These are phyloP conservation scores for Chaetomium tenue DNA, from an alignment of 495 filamentous ascomycete genomes.

Conservation along the genomic window DNA sequence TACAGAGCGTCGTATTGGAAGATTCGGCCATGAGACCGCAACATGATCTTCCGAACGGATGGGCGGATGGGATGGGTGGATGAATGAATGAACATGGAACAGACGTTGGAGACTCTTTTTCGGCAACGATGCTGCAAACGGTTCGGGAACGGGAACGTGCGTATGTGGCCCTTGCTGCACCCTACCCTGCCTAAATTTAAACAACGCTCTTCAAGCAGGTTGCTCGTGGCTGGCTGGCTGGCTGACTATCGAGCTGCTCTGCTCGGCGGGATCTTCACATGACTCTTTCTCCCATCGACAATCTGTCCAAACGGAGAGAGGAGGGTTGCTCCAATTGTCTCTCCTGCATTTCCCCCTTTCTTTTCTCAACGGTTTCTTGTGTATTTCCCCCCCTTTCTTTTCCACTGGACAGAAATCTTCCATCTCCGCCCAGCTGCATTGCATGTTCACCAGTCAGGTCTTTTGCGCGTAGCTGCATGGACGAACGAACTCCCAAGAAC, in stretches of 20 bases:
- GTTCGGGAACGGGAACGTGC: not conserved
- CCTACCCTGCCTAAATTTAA: not conserved
- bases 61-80: not conserved
- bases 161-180: too few relatives aligned
- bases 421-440: not conserved
- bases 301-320: not conserved
- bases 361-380: not conserved
- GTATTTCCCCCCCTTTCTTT: not conserved
- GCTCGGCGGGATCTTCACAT: not conserved
- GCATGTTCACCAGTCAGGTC: too few relatives aligned
- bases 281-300: not conserved
- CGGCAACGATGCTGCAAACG: not conserved
- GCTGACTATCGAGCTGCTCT: not conserved
- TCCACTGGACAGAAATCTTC: not conserved
- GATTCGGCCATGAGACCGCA: constrained; percentile 4
- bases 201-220: not conserved
- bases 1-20: constrained; percentile 5
- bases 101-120: not conserved
- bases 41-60: not conserved
- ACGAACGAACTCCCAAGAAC: not conserved
- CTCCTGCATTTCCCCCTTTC: not conserved
- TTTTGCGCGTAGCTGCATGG: not conserved
- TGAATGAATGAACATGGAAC: not conserved
- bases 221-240: too few relatives aligned
- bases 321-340: not conserved